Evolutionary conservation across 2,329 filamentous ascomycete genomes (phyloP).

Genomic region (Xylaria sp.): DNA sequence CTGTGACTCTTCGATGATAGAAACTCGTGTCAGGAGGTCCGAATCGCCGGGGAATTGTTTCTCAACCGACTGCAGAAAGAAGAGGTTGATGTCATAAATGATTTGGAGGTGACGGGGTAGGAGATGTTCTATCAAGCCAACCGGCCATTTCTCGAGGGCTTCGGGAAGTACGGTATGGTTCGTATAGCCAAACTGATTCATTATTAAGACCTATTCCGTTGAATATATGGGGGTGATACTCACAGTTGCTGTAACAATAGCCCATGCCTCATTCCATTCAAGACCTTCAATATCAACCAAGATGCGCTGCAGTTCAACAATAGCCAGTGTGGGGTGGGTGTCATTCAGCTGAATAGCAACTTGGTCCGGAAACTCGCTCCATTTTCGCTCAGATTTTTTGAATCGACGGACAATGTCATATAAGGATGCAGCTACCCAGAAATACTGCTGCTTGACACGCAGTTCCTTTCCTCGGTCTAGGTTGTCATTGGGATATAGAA

Average conservation of each 20-base stretch:
- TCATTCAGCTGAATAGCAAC: slow-evolving; percentile 98
- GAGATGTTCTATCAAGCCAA: slow-evolving; percentile 89
- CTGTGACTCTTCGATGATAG: slow-evolving; percentile 95
- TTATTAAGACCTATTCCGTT: slow-evolving; percentile 33
- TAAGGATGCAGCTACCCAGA: slow-evolving; percentile 97
- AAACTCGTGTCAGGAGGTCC: slow-evolving; percentile 86
- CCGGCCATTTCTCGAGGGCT: slow-evolving; percentile 98
- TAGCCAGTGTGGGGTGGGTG: slow-evolving; percentile 94
- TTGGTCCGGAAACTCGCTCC: slow-evolving; percentile 92
- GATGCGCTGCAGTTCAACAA: slow-evolving; percentile 95
- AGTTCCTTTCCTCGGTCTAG: slow-evolving; percentile 96
- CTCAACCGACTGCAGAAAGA: slow-evolving; percentile 91
- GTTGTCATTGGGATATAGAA: slow-evolving; percentile 97
- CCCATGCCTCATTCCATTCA: slow-evolving; percentile 93
- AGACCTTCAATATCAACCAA: slow-evolving; percentile 89
- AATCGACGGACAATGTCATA: slow-evolving; percentile 97
- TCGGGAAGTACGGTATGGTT: slow-evolving; percentile 98
- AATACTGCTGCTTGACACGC: slow-evolving; percentile 98
- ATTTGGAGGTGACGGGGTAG: slow-evolving; percentile 95
- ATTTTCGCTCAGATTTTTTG: slow-evolving; percentile 93
- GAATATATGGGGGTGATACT: slow-evolving; percentile 45
- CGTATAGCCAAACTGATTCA: slow-evolving; percentile 83
- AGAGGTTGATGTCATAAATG: slow-evolving; percentile 97
- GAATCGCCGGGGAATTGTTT: slow-evolving; percentile 89
- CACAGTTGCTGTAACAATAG: slow-evolving; percentile 75